Conservation (phyloP, 352 stramenopile genomes). For the Globisporangium canariense region DNA sequence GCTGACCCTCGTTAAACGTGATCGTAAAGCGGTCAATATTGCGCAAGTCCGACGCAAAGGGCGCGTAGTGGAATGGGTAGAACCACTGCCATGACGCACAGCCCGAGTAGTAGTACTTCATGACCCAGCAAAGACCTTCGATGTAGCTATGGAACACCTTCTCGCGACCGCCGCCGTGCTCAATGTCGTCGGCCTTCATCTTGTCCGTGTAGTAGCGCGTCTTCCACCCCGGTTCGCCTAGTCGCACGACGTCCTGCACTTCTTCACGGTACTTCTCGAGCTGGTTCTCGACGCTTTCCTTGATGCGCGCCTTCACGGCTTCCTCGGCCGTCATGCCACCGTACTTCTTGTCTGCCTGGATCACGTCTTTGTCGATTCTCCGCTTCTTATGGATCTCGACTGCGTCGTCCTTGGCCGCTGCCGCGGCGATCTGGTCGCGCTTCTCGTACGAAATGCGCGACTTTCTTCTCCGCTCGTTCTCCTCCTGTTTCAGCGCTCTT, state of each 20-base stretch:
- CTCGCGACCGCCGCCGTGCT: constrained; percentile 81
- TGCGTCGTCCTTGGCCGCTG: constrained; percentile 58
- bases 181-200: constrained; percentile 84
- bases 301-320: constrained; percentile 78
- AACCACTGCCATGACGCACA: constrained; percentile 99
- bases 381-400: constrained; percentile 82
- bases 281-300: constrained; percentile 70
- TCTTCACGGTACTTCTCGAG: constrained; percentile 82
- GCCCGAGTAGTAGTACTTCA: constrained; percentile 99
- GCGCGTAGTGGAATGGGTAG: constrained; percentile 99
- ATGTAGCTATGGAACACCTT: constrained; percentile 95
- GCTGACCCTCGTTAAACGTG: constrained; percentile 92
- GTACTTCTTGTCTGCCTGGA: constrained; percentile 71
- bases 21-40: constrained; percentile 89
- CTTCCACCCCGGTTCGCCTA: constrained; percentile 97
- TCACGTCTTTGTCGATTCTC: constrained; percentile 58
- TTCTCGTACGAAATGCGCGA: constrained; percentile 65
- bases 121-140: constrained; percentile 98
- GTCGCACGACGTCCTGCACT: constrained; percentile 90
- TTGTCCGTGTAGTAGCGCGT: constrained; percentile 89
- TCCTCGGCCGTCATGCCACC: constrained; percentile 56
- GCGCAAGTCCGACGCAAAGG: constrained; percentile 90
- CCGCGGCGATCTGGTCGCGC: constrained; percentile 63
- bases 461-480: constrained; percentile 71
- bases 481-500: constrained; percentile 78